Evolutionary conservation across 2,329 filamentous ascomycete species (phyloP).

Genomic region (Calonectria henricotiae): DNA sequence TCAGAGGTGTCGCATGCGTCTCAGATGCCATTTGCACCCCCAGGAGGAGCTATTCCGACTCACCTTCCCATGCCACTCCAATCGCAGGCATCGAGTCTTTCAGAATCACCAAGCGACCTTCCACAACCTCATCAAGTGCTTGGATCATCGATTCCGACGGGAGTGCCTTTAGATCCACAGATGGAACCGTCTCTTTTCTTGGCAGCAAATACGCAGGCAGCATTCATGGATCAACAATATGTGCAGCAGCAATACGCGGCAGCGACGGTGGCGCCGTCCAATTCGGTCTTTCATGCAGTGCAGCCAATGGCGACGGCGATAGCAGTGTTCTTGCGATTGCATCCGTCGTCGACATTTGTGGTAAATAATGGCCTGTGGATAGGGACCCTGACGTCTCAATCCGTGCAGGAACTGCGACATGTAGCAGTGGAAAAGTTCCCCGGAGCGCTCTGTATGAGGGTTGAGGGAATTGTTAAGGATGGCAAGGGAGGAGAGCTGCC

Average conservation of each 20-base stretch:
- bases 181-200: conserved; percentile 61
- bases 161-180: conserved; percentile 56
- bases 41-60: conserved; percentile 41
- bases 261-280: conserved; percentile 44
- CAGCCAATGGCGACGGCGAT: conserved; percentile 56
- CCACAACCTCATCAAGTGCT: conserved; percentile 50
- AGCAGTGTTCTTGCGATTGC: conserved; percentile 80
- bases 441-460: conserved; percentile 70
- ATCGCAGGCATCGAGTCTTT: conserved; percentile 43
- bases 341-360: conserved; percentile 74
- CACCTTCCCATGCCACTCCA: conserved; percentile 48
- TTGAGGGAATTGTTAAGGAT: conserved; percentile 79
- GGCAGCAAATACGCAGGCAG: conserved; percentile 58
- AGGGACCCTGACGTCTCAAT: conserved; percentile 72
- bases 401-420: conserved; percentile 76
- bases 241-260: conserved; percentile 53
- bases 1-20: conserved; percentile 48
- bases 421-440: conserved; percentile 75
- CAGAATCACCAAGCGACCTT: conserved; percentile 41
- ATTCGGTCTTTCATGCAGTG: conserved; percentile 49
- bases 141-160: conserved; percentile 46
- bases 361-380: conserved; percentile 75
- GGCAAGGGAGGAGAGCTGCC: conserved; percentile 73
- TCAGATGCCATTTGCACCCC: conserved; percentile 49
- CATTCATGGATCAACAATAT: conserved; percentile 57